A percentile compares a stretch with the other conserved stretches of the same genome.
phyloP scores from a whole-genome alignment of 345 rosid species.

The Arabis alpina region DNA sequence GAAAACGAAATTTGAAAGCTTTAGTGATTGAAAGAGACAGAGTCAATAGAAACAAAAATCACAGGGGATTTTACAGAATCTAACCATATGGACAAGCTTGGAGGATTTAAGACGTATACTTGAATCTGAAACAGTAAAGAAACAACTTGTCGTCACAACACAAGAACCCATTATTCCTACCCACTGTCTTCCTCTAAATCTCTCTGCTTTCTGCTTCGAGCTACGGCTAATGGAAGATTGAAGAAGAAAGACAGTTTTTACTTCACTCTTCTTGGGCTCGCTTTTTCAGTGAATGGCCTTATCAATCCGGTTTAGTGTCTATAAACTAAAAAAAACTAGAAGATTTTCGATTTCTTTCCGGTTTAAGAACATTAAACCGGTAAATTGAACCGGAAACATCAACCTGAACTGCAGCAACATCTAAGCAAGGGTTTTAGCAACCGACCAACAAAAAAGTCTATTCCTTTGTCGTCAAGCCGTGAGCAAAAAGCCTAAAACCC shows the following conservation, averaged over 20 bases:
- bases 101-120: constrained; percentile 33
- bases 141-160: constrained; percentile 35
- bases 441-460: constrained; percentile 13
- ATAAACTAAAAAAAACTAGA: background rate
- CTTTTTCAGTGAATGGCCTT: constrained; percentile 34
- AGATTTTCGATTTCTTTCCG: background rate
- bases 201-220: background rate
- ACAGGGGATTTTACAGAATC: constrained; percentile 9
- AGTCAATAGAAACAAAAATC: constrained; percentile 4
- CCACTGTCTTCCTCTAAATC: constrained; percentile 15
- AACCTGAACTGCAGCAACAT: constrained; percentile 27
- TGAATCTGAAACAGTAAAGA: constrained; percentile 32
- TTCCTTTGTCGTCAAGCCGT: constrained; percentile 27
- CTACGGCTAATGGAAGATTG: constrained; percentile 10
- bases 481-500: constrained; percentile 38
- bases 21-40: constrained; percentile 26
- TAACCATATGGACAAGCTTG: constrained; percentile 38
- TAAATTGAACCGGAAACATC: constrained; percentile 29
- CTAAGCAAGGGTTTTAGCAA: constrained; percentile 38
- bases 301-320: constrained; percentile 34
- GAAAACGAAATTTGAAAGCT: constrained; percentile 32
- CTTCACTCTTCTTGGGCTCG: constrained; percentile 28
- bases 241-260: constrained; percentile 8
- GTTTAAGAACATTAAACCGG: constrained; percentile 26
- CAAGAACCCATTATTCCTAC: constrained; percentile 41